Evolutionary conservation across 1,284 basidiomycete genomes (phyloP).

Genomic region (Golubevia sp.): DNA sequence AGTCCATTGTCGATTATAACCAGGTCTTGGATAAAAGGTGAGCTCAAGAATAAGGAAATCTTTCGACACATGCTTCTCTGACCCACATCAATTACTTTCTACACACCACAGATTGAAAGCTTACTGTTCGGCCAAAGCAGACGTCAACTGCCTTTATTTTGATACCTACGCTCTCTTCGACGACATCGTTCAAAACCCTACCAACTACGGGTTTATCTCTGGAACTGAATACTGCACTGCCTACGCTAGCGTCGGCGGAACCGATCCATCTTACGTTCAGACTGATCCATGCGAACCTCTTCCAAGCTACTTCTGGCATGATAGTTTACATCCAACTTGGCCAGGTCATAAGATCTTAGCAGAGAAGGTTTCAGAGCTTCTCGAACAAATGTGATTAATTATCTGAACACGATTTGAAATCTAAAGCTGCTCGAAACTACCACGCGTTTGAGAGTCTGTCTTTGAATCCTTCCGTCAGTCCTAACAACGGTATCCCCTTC

Average conservation of each 20-base stretch:
- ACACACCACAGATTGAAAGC: neutral
- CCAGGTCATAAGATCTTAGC: neutral
- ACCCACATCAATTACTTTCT: neutral
- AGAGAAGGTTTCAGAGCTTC: too few species aligned
- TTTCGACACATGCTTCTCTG: neutral
- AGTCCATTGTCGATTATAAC: too few species aligned
- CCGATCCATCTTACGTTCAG: neutral
- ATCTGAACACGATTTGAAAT: too few species aligned
- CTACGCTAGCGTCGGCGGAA: neutral
- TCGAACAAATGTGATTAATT: too few species aligned
- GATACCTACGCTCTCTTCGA: neutral
- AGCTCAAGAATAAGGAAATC: neutral
- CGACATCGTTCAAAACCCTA: neutral
- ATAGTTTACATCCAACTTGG: neutral
- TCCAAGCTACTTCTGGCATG: neutral
- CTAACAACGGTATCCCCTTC: too few species aligned
- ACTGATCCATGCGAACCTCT: neutral
- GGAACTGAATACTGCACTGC: neutral
- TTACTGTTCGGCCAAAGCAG: neutral
- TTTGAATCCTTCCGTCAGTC: too few species aligned
- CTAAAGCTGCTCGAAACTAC: too few species aligned
- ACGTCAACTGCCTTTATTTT: neutral
- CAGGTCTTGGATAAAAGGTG: neutral
- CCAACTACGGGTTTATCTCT: neutral
- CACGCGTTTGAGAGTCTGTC: too few species aligned